Base-by-base conservation (phyloP, 768 basidiomycete genomes). In the Clathrus columnatus region DNA sequence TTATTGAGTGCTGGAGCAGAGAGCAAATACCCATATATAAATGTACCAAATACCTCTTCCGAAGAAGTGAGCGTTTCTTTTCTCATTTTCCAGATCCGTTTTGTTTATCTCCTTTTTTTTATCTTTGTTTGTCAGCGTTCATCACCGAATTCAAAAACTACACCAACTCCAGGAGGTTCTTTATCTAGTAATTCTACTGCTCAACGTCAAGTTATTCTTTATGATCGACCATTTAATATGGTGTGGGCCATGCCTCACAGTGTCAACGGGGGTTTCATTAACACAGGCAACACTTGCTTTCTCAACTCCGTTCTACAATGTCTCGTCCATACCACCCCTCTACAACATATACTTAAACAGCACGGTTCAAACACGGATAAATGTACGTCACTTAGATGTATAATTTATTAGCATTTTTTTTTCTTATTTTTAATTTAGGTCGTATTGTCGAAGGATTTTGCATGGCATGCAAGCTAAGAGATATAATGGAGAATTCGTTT, bases 291-390 rank as follows among this genome's bases (percentile, higher is more conserved):
- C 65, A 95, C 91, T 1, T 99, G 96, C 70, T 99, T 95, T 68
- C 73, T 97, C 62, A 99, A 99, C 68, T 92, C 91, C 61, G 89
- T 86, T 20, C 71, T 98, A 48, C 96, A 99, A 72, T 92, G 91
- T 63, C 78, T 98, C 49, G 69, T 96, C 14, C 93, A 98, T 64
- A 97, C 95, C 0, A 83, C 93, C 7, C 91, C 94, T 1, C 76
- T 99, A 23, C 74, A 92, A 32, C 79, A 76, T 58, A 64, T 86
- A 43, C 67, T 91, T 36, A 51, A 28, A 16, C 64, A 66, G 45
- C 36, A 62, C 70, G 42, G 67, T 67, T 7, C 85, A 85, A 63
- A n/a, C 17, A 41, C 27, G 24, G 53, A 54, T 43, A 46, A 46
- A 30, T 54, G 53, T 54, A 48, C 30, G 42, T 54, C n/a, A n/a